Conservation (phyloP, 2,329 filamentous ascomycete genomes). For the Didymellaceae sp. region DNA sequence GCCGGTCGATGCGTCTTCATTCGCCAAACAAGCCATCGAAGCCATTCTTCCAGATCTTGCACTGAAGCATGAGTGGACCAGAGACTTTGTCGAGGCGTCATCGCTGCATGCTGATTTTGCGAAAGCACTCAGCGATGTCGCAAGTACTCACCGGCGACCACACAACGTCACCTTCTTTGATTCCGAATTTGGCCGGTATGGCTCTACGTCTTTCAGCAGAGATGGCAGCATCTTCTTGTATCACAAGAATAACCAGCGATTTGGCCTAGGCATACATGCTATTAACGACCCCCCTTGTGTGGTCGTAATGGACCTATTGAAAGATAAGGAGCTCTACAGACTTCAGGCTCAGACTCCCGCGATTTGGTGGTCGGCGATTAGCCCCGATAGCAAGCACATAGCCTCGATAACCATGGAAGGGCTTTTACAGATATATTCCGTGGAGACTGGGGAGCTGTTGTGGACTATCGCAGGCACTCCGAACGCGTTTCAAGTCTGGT, state of each 20-base stretch:
- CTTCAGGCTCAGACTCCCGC: constrained; percentile 35
- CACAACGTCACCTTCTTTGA: constrained; percentile 30
- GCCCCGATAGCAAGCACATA: constrained; percentile 28
- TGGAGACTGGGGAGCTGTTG: constrained; percentile 23
- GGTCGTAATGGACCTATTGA: constrained; percentile 29
- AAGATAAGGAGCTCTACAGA: constrained; percentile 19
- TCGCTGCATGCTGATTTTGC: constrained; percentile 30
- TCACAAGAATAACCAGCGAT: constrained; percentile 18
- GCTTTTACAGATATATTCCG: constrained; percentile 35
- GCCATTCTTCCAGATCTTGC: constrained; percentile 34
- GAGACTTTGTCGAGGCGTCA: constrained; percentile 29
- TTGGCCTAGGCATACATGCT: constrained; percentile 17
- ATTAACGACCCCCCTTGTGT: constrained; percentile 20
- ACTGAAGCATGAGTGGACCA: constrained; percentile 35
- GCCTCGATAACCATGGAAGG: constrained; percentile 40
- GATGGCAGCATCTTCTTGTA: constrained; percentile 31
- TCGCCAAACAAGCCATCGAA: constrained; percentile 36
- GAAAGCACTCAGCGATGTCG: constrained; percentile 23
- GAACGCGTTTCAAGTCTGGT: constrained; percentile 32
- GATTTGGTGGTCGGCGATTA: constrained; percentile 38
- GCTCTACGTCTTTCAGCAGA: constrained; percentile 25
- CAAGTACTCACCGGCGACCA: constrained; percentile 29
- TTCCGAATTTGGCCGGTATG: constrained; percentile 20
- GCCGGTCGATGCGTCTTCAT: constrained; percentile 25
- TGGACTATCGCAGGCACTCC: constrained; percentile 30